phyloP scores from a whole-genome alignment of 257 asterid species.

The Solanum ossicruentum region DNA sequence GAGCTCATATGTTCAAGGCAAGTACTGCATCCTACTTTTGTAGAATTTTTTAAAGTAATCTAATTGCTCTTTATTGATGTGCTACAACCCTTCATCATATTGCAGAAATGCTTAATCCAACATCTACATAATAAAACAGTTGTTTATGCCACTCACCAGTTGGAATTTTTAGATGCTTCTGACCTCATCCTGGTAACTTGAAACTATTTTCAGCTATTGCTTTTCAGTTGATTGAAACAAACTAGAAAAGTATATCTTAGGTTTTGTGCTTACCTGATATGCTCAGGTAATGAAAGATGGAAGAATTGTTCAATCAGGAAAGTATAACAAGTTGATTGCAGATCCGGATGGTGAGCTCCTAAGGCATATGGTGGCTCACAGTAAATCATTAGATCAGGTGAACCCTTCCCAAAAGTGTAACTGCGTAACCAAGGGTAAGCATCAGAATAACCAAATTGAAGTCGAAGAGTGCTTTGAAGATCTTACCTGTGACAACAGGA shows the following conservation, averaged over 20 bases:
- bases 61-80: not conserved
- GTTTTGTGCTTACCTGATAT: not conserved
- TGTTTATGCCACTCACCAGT: conserved; percentile 71
- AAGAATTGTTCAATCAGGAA: conserved; percentile 56
- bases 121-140: conserved; percentile 48
- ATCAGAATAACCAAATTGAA: conserved; percentile 16
- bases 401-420: conserved; percentile 15
- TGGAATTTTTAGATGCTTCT: conserved; percentile 62
- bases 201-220: not conserved
- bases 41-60: not conserved
- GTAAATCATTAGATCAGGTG: conserved; percentile 42
- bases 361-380: conserved; percentile 56
- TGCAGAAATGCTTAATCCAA: conserved; percentile 68
- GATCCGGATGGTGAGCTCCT: conserved; percentile 49
- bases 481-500: conserved; percentile 16
- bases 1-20: conserved; percentile 78
- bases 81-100: not conserved
- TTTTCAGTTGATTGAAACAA: not conserved
- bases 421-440: conserved; percentile 7
- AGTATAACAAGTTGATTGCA: conserved; percentile 44
- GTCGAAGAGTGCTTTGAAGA: conserved; percentile 27
- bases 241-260: not conserved
- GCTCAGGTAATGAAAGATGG: conserved; percentile 69
- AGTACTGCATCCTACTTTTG: not conserved
- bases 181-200: conserved; percentile 65